Evolutionary conservation across 768 basidiomycete species (phyloP), one percentile per base, ranked within the genome.

Genomic region (Lepiota venenata): DNA sequence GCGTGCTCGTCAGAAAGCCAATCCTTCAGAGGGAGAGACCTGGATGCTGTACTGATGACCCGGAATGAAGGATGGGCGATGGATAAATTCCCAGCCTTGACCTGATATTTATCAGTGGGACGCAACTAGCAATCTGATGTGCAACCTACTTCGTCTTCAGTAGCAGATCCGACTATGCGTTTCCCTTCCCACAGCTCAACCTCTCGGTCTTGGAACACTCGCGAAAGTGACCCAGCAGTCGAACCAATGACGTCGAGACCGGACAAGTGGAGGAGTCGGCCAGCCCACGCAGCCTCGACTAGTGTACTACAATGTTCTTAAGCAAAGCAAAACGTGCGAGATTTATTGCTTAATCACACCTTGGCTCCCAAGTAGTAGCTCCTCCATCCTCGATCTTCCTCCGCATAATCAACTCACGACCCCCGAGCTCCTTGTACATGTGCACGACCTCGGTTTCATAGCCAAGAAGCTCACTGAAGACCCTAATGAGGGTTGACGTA

Each of bases 391-490:
- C 71, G 38, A 86, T 78, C 61, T 71, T 75, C 35, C 84, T 66
- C 21, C 84, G 69, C 84, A 87, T 85, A 20, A 84, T 62, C 18
- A 87, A 63, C 68, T 86, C 85, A 15, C 85, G 66, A 7, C 85
- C 85, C 7, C 85, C 83, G 6, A 86, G 67, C 57, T 86, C 85
- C 64, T 85, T 87, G 64, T 85, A 87, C 71, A 86, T 71, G 55
- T 86, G 83, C 9, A 85, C 63, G 2, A 76, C 77, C 57, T 85
- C 84, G 0, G 71, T 63, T 11, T 82, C 80, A 62, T 86, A 87
- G 0, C 84, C 85, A 0, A 87, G 70, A 7, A 85, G 56, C 52
- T 78, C 72, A 2, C 76, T 76, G 57, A 87, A 85, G 0, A 76
- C 71, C 52, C 65, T 70, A 16, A 85, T 76, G 22, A 86, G 75